Base-by-base conservation (phyloP, 345 rosid genomes). In the Populus deltoides region DNA sequence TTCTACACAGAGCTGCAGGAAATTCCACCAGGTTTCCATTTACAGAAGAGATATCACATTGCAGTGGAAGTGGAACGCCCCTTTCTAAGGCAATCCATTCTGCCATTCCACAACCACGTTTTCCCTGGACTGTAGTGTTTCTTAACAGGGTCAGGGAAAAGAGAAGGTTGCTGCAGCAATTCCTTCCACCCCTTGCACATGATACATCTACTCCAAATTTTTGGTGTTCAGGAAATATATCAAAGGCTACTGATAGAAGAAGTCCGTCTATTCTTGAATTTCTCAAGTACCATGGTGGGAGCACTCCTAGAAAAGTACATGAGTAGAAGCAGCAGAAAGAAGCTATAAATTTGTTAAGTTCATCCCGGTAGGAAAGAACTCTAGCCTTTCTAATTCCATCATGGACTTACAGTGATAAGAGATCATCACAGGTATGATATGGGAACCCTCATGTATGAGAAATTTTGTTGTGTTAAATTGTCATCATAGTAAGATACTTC, bases 61-160 rank as follows among this genome's bases (percentile, higher is more conserved):
- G 49, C 71, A 78, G 90, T 62, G 83, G 86, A 84, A 92, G 90
- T 66, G 83, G 85, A 84, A 92, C 97, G 39, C 92, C 92, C 33
- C 84, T 90, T 22, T 87, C 90, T 77, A 87, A 82, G 63, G 91
- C 97, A 72, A 84, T 94, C 77, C 88, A 13, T 81, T 89, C 92
- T 61, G 71, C 84, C 65, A 78, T 68, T 79, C 84, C 84, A 75
- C 89, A 81, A 36, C 86, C 86, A 83, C 86, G 91, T 75, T 94
- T 98, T 41, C 97, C 99, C 66, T 97, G 99, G 98, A 92, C 96
- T 3, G 83, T 91, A n/a, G 97, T 90, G 72, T 94, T 94, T 85
- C 92, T 97, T 51, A 97, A 94, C 80, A 85, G 90, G 86, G 85
- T 90, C 72, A 85, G 91, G 80, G 96, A 94, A 83, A 93, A 89